Conservation (phyloP, 345 rosid species). For the Aegle marmelos region DNA sequence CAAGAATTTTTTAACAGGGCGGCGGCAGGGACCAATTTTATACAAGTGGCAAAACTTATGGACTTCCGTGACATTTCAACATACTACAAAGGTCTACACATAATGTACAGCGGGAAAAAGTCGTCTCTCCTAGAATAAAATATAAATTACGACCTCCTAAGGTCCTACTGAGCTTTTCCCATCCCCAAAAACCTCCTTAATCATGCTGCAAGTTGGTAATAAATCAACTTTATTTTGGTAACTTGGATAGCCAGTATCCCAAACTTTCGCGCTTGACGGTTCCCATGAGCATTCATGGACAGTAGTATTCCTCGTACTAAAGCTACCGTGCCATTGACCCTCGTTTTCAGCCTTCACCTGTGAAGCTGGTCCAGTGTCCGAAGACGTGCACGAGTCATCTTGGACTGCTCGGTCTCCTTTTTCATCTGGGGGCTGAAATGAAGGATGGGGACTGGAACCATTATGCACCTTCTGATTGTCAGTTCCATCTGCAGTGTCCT, state of each 20-base stretch:
- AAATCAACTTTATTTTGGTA: slow-evolving; percentile 31
- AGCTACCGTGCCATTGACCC: slow-evolving; percentile 17
- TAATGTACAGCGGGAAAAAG: neutral
- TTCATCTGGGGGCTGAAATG: slow-evolving; percentile 11
- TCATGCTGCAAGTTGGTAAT: slow-evolving; percentile 49
- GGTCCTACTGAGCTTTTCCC: slow-evolving; percentile 5
- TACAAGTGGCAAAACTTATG: neutral
- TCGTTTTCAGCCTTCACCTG: slow-evolving; percentile 16
- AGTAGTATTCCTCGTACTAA: slow-evolving; percentile 19
- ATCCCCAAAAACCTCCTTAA: slow-evolving; percentile 57
- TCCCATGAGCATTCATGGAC: slow-evolving; percentile 31
- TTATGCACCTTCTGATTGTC: slow-evolving; percentile 10
- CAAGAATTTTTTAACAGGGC: neutral
- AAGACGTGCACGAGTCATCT: slow-evolving; percentile 42
- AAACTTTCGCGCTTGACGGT: slow-evolving; percentile 33
- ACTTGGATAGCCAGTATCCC: slow-evolving; percentile 37
- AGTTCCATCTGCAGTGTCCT: slow-evolving; percentile 9
- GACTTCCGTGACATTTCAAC: neutral
- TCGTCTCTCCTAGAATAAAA: neutral
- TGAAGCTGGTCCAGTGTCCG: slow-evolving; percentile 15
- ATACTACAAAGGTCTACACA: neutral
- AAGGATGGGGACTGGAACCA: slow-evolving; percentile 4
- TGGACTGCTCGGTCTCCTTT: slow-evolving; percentile 19
- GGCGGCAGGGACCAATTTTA: neutral
- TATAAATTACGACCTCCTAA: neutral